Conservation (phyloP, 1,284 basidiomycete genomes). For the Singerocomus rubriflavus region DNA sequence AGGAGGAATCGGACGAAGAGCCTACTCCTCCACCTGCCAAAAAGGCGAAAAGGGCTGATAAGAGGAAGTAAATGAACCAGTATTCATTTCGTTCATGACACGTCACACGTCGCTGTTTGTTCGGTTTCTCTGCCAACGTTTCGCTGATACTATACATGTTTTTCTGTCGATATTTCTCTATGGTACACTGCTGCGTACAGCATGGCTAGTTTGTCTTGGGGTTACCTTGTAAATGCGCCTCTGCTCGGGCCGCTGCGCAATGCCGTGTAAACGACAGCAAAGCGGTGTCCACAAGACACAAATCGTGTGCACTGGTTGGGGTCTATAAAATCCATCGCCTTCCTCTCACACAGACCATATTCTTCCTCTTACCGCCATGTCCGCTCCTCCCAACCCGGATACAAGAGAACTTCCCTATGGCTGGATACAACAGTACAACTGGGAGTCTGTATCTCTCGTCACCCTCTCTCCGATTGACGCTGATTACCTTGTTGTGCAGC, state of each 20-base stretch:
- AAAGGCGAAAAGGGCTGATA: slow-evolving; percentile 36
- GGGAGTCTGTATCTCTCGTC: slow-evolving; percentile 47
- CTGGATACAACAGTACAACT: slow-evolving; percentile 68
- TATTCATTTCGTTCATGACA: slow-evolving; percentile 9
- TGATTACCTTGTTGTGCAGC: slow-evolving; percentile 38
- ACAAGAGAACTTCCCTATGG: slow-evolving; percentile 61
- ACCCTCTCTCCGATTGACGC: slow-evolving; percentile 13
- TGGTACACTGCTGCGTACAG: slow-evolving; percentile 17
- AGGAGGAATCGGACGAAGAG: slow-evolving; percentile 17
- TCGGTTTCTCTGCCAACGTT: slow-evolving; percentile 9
- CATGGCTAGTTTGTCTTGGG: background rate
- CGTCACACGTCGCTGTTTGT: slow-evolving; percentile 8
- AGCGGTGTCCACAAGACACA: slow-evolving; percentile 33
- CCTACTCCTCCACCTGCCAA: slow-evolving; percentile 34
- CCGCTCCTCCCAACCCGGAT: slow-evolving; percentile 59
- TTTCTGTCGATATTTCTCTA: slow-evolving; percentile 32
- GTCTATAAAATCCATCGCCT: slow-evolving; percentile 28
- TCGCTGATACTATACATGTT: slow-evolving; percentile 29
- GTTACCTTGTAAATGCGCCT: slow-evolving; percentile 16
- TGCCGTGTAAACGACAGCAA: slow-evolving; percentile 34
- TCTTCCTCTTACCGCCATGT: slow-evolving; percentile 29
- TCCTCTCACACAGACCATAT: slow-evolving; percentile 9
- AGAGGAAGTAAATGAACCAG: slow-evolving; percentile 29
- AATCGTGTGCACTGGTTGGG: slow-evolving; percentile 22
- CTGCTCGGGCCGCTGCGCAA: slow-evolving; percentile 18